Evolutionary conservation across 2,329 filamentous ascomycete species (phyloP), one percentile per base, ranked within the genome.

Genomic region (Epichloe sylvatica): DNA sequence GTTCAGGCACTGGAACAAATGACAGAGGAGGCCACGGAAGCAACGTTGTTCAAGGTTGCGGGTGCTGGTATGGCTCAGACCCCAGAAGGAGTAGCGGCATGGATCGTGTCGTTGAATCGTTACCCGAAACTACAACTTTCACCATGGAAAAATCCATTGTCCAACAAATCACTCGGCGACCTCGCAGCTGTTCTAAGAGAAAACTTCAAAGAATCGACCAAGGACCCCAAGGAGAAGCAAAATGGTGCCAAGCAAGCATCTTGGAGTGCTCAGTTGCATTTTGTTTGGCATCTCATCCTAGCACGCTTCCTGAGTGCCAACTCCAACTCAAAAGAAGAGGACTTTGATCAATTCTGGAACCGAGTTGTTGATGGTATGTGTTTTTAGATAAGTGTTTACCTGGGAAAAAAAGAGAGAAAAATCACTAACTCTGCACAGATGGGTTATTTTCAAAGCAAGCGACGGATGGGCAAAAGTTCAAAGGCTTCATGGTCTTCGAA

Each of bases 391-490:
- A 30, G n/a, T 19, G 5, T 15, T 9, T 30, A 30, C 13, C 3
- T 39, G 5, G 23, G 30, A 40, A 17, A 21, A 25, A 11, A 5
- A 25, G 23, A 21, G 23, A 21, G 41, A 43, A 15, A 2, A 37
- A 19, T 1, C 39, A 41, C 58, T 70, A 54, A 65, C 57, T 38
- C 45, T 41, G 6, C 43, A 0, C 54, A 91, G 86, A 91, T 62
- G 84, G 85, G 8, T 74, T 96, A 3, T 96, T 97, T 62, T 83
- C 86, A 5, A 79, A 83, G 50, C 80, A 77, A 11, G 84, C 90
- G 7, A 94, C 89, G 1, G 81, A 90, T 41, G 87, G 90, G 57
- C 84, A 94, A 50, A 97, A 96, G 66, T 88, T 87, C 60, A 89
- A 88, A 65, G 92, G 92, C 0, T 91, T 97, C 67, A 80, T 90